phyloP scores from a whole-genome alignment of 2,329 filamentous ascomycete genomes.

The Fusarium compactum region DNA sequence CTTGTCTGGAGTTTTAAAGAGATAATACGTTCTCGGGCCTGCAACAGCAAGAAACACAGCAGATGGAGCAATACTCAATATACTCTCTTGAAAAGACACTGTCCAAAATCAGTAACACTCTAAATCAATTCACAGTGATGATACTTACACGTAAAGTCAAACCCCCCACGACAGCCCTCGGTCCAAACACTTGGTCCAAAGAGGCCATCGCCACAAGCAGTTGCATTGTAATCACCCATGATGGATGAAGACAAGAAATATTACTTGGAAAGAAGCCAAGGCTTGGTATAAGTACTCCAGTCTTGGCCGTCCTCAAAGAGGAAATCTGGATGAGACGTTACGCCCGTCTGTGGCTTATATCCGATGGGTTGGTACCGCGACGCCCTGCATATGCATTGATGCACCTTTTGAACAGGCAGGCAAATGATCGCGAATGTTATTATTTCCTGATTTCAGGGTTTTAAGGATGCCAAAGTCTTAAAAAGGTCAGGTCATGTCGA shows the following conservation, averaged over 20 bases:
- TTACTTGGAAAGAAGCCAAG: neutral
- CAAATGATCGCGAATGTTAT: neutral
- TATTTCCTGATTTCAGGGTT: neutral
- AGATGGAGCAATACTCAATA: constrained; percentile 44
- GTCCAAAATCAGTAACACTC: neutral
- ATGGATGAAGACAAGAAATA: neutral
- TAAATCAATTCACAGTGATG: neutral
- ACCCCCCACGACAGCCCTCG: constrained; percentile 49
- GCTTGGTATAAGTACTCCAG: neutral
- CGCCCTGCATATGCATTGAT: neutral
- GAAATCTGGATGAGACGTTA: neutral
- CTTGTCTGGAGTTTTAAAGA: constrained; percentile 42
- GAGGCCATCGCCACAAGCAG: constrained; percentile 47
- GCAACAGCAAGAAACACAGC: constrained; percentile 44
- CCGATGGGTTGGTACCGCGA: neutral
- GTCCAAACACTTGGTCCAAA: constrained; percentile 48
- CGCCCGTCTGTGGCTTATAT: constrained; percentile 1
- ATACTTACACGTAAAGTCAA: constrained; percentile 49
- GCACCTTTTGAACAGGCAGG: neutral
- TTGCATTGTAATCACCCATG: constrained; percentile 45
- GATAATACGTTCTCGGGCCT: constrained; percentile 42
- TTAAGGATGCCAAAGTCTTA: neutral
- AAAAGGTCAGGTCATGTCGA: neutral
- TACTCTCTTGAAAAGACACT: constrained; percentile 51
- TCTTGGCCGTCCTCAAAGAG: neutral